Evolutionary conservation across 192 early-diverging fungal species (phyloP), one percentile per base, ranked within the genome.

Genomic region (Mortierella alpina): DNA sequence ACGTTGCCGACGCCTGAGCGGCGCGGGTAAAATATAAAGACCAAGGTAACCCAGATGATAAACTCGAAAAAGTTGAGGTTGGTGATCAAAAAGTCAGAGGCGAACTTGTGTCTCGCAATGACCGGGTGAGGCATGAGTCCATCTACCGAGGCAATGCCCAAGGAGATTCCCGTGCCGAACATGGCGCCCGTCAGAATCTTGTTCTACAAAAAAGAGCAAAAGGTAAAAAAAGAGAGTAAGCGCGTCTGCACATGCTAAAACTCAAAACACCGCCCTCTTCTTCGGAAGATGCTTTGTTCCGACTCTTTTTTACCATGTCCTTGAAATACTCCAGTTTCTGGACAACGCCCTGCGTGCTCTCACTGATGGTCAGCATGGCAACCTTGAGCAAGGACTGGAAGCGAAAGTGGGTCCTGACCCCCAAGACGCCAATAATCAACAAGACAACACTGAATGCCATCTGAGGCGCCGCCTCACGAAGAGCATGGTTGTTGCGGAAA

Each of bases 11-110:
- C 63, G 14, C 49, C 49, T 4, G 68, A 66, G 45, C 58, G 70
- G 22, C 69, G 76, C 10, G 76, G 69, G 49, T 72, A 79, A 23
- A 72, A 79, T 51, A 79, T 71, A 0, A 79, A 23, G 8, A 64
- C 65, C 50, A 79, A 14, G 14, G 76, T 67, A 7, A 72, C 49
- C 76, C 69, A 79, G 44, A 74, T 74, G 41, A 74, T 58, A 47
- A 74, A 59, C 17, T 66, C 64, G 59, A 74, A 66, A 61, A 74
- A 74, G 59, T 74, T 74, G 50, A 74, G 63, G 45, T 74, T 74
- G 6, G 61, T 59, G 64, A 74, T 60, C 39, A 74, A 59, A 20
- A 74, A 9, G 55, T 74, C 72, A 4, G 72, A 74, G 3, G 72
- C 72, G 50, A 74, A 67, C 57, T 74, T 74, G 41, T 74, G 66